A percentile compares a stretch with the other conserved stretches of the same genome.
phyloP scores from a whole-genome alignment of 805 yeast species.

The Ogataea zsoltii region DNA sequence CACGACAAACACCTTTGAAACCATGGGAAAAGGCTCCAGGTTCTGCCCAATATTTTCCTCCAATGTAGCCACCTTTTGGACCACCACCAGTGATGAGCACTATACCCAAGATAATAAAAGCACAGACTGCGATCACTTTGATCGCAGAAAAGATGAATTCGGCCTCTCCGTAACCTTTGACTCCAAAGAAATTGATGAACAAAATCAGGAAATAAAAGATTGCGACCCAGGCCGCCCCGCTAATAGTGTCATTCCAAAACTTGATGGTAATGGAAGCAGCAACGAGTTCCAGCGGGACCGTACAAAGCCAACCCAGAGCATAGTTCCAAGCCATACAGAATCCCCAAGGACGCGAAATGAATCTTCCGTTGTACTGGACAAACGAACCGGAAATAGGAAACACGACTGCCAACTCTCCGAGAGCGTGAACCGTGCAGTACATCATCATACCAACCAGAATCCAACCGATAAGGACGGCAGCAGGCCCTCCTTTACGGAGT shows the following conservation, averaged over 20 bases:
- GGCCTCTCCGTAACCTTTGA: constrained; percentile 63
- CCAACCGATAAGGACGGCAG: constrained; percentile 59
- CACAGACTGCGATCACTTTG: constrained; percentile 54
- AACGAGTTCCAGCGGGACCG: constrained; percentile 51
- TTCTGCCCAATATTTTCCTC: constrained; percentile 55
- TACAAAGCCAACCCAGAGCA: constrained; percentile 49
- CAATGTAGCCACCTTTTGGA: constrained; percentile 52
- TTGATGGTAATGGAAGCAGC: constrained; percentile 49
- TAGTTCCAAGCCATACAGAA: constrained; percentile 61
- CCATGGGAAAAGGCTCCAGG: constrained; percentile 54
- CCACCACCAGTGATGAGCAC: constrained; percentile 61
- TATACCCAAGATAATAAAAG: constrained; percentile 54
- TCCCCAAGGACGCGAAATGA: constrained; percentile 56
- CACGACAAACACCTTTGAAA: constrained; percentile 60
- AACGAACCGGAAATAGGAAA: constrained; percentile 61
- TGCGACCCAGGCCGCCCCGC: constrained; percentile 53
- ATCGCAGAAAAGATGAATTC: constrained; percentile 54
- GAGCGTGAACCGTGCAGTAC: constrained; percentile 57
- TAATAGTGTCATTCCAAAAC: constrained; percentile 44
- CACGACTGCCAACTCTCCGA: constrained; percentile 59
- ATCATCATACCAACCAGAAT: constrained; percentile 56
- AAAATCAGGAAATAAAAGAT: constrained; percentile 50
- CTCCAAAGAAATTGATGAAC: constrained; percentile 55
- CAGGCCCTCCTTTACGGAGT: constrained; percentile 65
- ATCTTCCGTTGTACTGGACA: constrained; percentile 54